These are phyloP conservation scores for Hyphopichia homilentoma DNA, from an alignment of 805 yeast species.

Conservation along the genomic window DNA sequence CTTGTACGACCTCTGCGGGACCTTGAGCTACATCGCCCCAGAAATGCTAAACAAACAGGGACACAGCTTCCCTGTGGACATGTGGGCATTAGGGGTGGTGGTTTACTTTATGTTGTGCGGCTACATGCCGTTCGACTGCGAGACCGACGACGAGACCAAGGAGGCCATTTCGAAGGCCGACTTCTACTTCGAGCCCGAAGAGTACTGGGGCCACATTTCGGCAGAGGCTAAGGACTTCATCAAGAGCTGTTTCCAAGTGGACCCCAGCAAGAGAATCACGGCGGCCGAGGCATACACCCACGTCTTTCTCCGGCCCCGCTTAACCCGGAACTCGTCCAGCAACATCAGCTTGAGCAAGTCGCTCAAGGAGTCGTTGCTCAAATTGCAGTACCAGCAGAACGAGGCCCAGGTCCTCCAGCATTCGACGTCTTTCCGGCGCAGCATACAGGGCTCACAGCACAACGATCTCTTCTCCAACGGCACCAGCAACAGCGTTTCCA, in stretches of 20 bases:
- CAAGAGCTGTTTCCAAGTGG: slow-evolving; percentile 46
- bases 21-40: slow-evolving; percentile 75
- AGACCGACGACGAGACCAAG: slow-evolving; percentile 62
- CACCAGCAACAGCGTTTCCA: slow-evolving; percentile 4
- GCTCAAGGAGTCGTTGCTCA: slow-evolving; percentile 2
- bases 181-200: slow-evolving; percentile 58
- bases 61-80: slow-evolving; percentile 60
- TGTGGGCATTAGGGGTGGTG: slow-evolving; percentile 76
- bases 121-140: slow-evolving; percentile 76
- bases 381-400: background rate
- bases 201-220: slow-evolving; percentile 51
- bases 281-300: slow-evolving; percentile 44
- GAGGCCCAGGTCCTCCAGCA: background rate
- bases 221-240: slow-evolving; percentile 56
- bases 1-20: slow-evolving; percentile 55
- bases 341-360: background rate
- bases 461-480: background rate
- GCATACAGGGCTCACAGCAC: no score
- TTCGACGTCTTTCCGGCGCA: no score
- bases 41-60: slow-evolving; percentile 53
- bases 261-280: slow-evolving; percentile 44
- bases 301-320: slow-evolving; percentile 1
- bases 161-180: slow-evolving; percentile 60
- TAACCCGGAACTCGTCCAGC: background rate
- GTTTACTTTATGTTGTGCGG: slow-evolving; percentile 70